Base-by-base conservation (phyloP, 495 filamentous ascomycete species). In the Zalerion maritima region DNA sequence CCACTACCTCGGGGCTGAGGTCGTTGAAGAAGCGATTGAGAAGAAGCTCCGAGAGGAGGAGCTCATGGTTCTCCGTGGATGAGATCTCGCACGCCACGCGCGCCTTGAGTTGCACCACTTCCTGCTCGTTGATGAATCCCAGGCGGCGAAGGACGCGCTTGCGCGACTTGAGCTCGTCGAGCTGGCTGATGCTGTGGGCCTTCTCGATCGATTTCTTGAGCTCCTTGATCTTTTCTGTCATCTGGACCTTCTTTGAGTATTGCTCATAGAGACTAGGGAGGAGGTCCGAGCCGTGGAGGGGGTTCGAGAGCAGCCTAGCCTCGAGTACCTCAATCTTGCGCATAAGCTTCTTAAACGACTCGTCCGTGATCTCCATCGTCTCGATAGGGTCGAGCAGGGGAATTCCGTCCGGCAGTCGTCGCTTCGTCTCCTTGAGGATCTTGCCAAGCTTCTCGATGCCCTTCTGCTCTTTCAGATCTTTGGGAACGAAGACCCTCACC, bases 11-110 rank as follows among this genome's bases (percentile, higher is more conserved):
- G 0, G 89, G 84, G 0, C 71, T 74, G 16, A 96, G 62, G 42
- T 93, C 84, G 52, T 96, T 96, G 67, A 97, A 97, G 64, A 94
- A 93, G 31, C 85, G 72, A 52, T 94, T 91, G 60, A 97, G 94
- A 3, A 97, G 67, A 17, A 97, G 60, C 54, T 97, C 91, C 24
- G 76, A 78, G 2, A 97, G 69, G 41, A 97, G 72, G 15, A 96
- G 61, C 44, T 96, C 91, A 36, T 75, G 71, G 15, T 67, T 69
- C 38, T 94, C 85, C 2, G 85, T 89, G 42, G 81, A 87, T 28
- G 64, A 69, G 34, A 97, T 96, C 60, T 96, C 89, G 55, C 89
- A 97, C 6, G 89, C 89, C 5, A 94, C 89, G 18, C 89, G 74
- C 5, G 84, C 89, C 59, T 97, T 97, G 42, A 94, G 65, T 57